Evolutionary conservation across 2,329 filamentous ascomycete genomes (phyloP), one percentile per base, ranked within the genome.

Genomic region (Niveomyces coronatus): DNA sequence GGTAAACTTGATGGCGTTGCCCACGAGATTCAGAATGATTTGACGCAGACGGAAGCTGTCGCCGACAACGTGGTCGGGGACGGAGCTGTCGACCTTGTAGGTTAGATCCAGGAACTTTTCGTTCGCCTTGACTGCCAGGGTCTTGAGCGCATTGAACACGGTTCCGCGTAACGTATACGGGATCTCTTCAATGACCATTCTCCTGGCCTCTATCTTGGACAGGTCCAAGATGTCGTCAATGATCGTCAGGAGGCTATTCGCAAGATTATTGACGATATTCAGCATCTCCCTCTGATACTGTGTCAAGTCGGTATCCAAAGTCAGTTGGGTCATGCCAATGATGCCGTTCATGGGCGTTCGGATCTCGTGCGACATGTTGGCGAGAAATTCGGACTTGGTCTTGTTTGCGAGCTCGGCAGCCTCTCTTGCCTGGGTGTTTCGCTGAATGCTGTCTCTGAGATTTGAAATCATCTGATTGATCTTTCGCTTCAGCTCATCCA

Each of bases 391-490:
- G 9, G 89, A 95, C 57, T 98, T 98, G 29, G 89, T 96, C 64
- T 93, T 89, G 68, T 95, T 96, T 46, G 91, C 91, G 56, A 95
- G 68, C 58, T 98, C 91, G 52, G 91, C 91, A 32, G 89, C 88
- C 61, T 96, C 89, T 61, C 91, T 83, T 41, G 91, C 91, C 48
- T 88, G 85, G 3, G 88, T 95, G 58, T 96, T 98, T 57, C 87
- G 79, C 59, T 96, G 88, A 49, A 98, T 95, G 70, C 85, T 93
- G 62, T 96, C 91, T 49, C 89, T 73, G 45, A 98, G 66, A 56
- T 94, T 94, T 56, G 85, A 91, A 37, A 96, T 88, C 91, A 98
- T 98, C 66, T 93, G 85, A 58, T 96, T 98, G 72, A 98, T 96
- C 70, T 96, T 96, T 53, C 88, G 80, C 65, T 98, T 98, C 51